Evolutionary conservation across 1,284 basidiomycete species (phyloP).

Genomic region (Cerioporus squamosus): DNA sequence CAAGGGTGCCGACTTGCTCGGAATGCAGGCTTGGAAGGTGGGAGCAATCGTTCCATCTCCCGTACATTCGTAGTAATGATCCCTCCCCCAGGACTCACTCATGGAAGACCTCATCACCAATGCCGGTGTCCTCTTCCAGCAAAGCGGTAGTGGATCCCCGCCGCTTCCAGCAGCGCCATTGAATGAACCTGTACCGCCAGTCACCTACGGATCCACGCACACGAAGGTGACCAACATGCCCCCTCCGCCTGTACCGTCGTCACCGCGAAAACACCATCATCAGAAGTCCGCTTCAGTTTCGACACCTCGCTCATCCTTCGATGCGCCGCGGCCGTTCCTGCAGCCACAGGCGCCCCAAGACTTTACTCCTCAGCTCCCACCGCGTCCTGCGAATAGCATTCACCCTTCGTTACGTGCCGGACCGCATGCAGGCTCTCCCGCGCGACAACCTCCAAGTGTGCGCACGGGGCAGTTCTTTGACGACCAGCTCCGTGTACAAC

Average conservation of each 20-base stretch:
- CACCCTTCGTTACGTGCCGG: constrained; percentile 69
- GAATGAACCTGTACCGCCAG: constrained; percentile 56
- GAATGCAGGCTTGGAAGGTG: constrained; percentile 76
- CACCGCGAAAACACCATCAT: constrained; percentile 14
- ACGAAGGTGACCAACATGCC: constrained; percentile 50
- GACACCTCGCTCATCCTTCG: constrained; percentile 17
- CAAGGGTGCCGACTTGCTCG: constrained; percentile 74
- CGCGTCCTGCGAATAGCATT: constrained; percentile 72
- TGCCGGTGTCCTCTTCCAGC: constrained; percentile 63
- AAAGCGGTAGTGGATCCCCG: constrained; percentile 47
- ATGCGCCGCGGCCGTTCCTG: constrained; percentile 12
- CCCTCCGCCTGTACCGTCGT: constrained; percentile 15
- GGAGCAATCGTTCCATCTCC: background rate
- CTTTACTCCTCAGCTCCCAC: constrained; percentile 72
- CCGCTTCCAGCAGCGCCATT: constrained; percentile 70
- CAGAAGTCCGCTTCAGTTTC: constrained; percentile 8
- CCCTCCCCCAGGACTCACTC: constrained; percentile 68
- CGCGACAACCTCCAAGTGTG: constrained; percentile 24
- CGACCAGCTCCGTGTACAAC: constrained; percentile 26
- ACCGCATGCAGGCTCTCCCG: constrained; percentile 26
- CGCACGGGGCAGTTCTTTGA: constrained; percentile 30
- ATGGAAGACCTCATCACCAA: constrained; percentile 88
- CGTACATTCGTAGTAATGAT: background rate
- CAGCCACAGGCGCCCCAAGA: constrained; percentile 50
- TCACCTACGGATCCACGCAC: constrained; percentile 69